A percentile compares a stretch with the other conserved stretches of the same genome.
Conservation (phyloP, 495 filamentous ascomycete species). For the Talaromyces liani region DNA sequence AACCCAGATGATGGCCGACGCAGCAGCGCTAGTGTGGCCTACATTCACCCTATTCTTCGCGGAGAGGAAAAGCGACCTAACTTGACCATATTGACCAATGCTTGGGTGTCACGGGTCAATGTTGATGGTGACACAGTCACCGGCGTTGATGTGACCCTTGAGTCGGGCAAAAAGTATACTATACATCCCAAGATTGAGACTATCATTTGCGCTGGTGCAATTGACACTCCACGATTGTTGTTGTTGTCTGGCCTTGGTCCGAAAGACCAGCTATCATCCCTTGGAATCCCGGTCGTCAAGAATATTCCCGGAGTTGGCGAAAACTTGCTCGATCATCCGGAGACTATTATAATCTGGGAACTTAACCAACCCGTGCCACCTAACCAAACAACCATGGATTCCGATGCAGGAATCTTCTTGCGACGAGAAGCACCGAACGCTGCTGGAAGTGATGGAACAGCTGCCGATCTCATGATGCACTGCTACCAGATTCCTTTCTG, state of each 20-base stretch:
- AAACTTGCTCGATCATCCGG: slow-evolving; percentile 71
- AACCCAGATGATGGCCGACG: slow-evolving; percentile 73
- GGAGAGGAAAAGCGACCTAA: slow-evolving; percentile 71
- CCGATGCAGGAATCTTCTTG: slow-evolving; percentile 76
- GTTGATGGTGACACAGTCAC: slow-evolving; percentile 52
- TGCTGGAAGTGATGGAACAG: slow-evolving; percentile 55
- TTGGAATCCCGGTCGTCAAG: slow-evolving; percentile 61
- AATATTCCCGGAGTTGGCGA: slow-evolving; percentile 73
- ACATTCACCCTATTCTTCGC: slow-evolving; percentile 76
- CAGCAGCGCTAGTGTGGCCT: slow-evolving; percentile 75
- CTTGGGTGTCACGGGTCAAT: slow-evolving; percentile 73
- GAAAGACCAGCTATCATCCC: slow-evolving; percentile 49
- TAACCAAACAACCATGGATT: slow-evolving; percentile 80
- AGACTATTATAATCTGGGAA: slow-evolving; percentile 78
- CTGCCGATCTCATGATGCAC: slow-evolving; percentile 83
- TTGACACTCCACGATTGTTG: slow-evolving; percentile 69
- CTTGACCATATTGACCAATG: slow-evolving; percentile 69
- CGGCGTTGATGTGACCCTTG: slow-evolving; percentile 58
- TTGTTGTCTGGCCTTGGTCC: slow-evolving; percentile 74
- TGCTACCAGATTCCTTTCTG: slow-evolving; percentile 85
- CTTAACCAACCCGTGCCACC: slow-evolving; percentile 66
- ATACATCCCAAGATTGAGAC: slow-evolving; percentile 61
- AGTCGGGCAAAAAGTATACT: slow-evolving; percentile 53
- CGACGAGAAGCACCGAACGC: slow-evolving; percentile 61
- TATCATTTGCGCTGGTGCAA: slow-evolving; percentile 69